phyloP scores from a whole-genome alignment of 225 moss, liverwort and hornwort species.

The Straminergon stramineum region DNA sequence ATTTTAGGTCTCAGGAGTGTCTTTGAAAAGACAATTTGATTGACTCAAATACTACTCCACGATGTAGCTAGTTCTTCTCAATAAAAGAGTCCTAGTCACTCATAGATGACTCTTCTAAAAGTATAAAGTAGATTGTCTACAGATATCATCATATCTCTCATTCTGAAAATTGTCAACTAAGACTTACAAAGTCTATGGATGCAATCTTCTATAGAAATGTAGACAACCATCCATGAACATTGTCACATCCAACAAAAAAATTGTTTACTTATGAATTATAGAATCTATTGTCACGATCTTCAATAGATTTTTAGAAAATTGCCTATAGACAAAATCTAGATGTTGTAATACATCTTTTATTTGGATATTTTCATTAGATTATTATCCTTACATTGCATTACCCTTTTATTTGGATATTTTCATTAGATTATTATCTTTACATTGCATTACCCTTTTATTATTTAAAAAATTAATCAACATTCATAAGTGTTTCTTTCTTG shows the following conservation, averaged over 20 bases:
- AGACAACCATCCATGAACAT: background rate
- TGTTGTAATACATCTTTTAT: background rate
- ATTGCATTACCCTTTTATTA: background rate
- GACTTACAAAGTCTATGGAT: background rate
- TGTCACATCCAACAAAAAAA: background rate
- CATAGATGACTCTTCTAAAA: background rate
- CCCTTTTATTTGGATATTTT: background rate
- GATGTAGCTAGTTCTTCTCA: background rate
- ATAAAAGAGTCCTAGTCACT: background rate
- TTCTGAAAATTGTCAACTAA: rapidly evolving
- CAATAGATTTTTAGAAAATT: background rate
- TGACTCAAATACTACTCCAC: background rate
- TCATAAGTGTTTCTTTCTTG: background rate
- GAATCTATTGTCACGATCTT: background rate
- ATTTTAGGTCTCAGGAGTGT: background rate
- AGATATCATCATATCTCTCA: background rate
- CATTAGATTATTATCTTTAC: background rate
- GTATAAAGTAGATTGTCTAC: background rate
- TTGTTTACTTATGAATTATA: background rate
- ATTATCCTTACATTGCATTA: background rate
- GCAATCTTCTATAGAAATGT: background rate
- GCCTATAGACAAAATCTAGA: background rate
- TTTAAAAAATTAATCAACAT: background rate
- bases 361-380: background rate
- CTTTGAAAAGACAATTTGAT: background rate